Evolutionary conservation across 768 basidiomycete species (phyloP).

Genomic region (Tulasnella sp.): DNA sequence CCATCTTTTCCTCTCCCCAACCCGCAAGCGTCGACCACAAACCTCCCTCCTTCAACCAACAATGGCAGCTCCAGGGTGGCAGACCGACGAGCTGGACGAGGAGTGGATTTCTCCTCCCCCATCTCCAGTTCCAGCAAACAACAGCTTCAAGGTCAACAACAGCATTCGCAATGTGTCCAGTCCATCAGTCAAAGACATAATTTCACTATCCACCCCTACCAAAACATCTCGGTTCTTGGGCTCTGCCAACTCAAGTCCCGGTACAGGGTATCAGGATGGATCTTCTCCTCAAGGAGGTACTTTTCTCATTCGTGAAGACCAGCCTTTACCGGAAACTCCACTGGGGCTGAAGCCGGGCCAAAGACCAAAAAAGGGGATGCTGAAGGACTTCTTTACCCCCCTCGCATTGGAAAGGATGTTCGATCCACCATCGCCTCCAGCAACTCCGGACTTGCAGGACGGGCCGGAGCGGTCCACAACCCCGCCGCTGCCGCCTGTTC

Average conservation of each 20-base stretch:
- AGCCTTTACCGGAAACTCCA: slow-evolving; percentile 55
- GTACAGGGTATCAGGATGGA: background rate
- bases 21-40: background rate
- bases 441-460: slow-evolving; percentile 32
- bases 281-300: slow-evolving; percentile 50
- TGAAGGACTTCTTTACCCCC: slow-evolving; percentile 85
- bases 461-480: slow-evolving; percentile 20
- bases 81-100: slow-evolving; percentile 84
- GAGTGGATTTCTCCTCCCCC: slow-evolving; percentile 63
- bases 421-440: slow-evolving; percentile 83
- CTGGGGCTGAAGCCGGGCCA: slow-evolving; percentile 61
- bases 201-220: slow-evolving; percentile 36
- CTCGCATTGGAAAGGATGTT: slow-evolving; percentile 87
- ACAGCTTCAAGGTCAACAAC: slow-evolving; percentile 39
- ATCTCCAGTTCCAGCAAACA: slow-evolving; percentile 38
- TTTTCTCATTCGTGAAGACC: slow-evolving; percentile 69
- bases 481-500: slow-evolving; percentile 30
- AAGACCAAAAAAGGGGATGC: slow-evolving; percentile 32
- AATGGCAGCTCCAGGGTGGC: slow-evolving; percentile 61
- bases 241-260: slow-evolving; percentile 52
- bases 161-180: slow-evolving; percentile 10
- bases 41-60: slow-evolving; percentile 5
- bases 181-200: background rate
- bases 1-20: background rate
- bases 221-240: slow-evolving; percentile 41